These are phyloP conservation scores for Cyclotella atomus DNA, from an alignment of 108 stramenopile genomes.

Conservation along the genomic window DNA sequence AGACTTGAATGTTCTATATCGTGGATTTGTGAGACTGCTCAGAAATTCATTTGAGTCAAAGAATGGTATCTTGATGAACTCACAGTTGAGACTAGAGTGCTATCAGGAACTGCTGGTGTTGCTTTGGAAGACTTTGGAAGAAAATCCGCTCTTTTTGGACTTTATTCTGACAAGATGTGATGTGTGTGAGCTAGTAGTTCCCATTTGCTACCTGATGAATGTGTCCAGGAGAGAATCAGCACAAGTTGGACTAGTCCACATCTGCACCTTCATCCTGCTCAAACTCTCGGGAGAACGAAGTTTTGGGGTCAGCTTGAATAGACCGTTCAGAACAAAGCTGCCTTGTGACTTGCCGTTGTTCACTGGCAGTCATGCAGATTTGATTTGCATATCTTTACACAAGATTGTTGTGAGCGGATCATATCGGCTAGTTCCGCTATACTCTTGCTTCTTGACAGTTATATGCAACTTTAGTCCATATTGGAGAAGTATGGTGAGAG, in stretches of 20 bases:
- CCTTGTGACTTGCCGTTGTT: slow-evolving; percentile 90
- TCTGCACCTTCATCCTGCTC: slow-evolving; percentile 95
- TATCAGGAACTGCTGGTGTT: slow-evolving; percentile 95
- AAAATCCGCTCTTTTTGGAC: slow-evolving; percentile 91
- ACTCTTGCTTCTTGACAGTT: slow-evolving; percentile 96
- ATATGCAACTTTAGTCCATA: slow-evolving; percentile 97
- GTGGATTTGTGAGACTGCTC: slow-evolving; percentile 89
- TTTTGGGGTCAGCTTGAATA: slow-evolving; percentile 96
- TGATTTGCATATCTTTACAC: slow-evolving; percentile 93
- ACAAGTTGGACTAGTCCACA: slow-evolving; percentile 92
- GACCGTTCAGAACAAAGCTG: slow-evolving; percentile 80
- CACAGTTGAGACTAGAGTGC: slow-evolving; percentile 76
- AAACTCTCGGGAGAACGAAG: slow-evolving; percentile 94
- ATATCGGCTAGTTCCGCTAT: slow-evolving; percentile 84
- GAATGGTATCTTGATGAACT: slow-evolving; percentile 78
- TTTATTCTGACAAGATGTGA: slow-evolving; percentile 86
- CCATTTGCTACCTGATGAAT: slow-evolving; percentile 95
- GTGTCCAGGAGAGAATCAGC: slow-evolving; percentile 86
- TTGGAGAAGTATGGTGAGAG: slow-evolving; percentile 71
- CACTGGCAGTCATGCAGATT: slow-evolving; percentile 92
- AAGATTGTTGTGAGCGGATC: slow-evolving; percentile 95
- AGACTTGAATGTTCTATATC: slow-evolving; percentile 83
- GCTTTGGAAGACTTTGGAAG: slow-evolving; percentile 96
- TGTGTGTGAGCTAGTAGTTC: slow-evolving; percentile 86
- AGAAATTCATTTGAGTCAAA: slow-evolving; percentile 84